phyloP scores from a whole-genome alignment of 371 early-diverging fungal genomes.

The Rhizopus microsporus region DNA sequence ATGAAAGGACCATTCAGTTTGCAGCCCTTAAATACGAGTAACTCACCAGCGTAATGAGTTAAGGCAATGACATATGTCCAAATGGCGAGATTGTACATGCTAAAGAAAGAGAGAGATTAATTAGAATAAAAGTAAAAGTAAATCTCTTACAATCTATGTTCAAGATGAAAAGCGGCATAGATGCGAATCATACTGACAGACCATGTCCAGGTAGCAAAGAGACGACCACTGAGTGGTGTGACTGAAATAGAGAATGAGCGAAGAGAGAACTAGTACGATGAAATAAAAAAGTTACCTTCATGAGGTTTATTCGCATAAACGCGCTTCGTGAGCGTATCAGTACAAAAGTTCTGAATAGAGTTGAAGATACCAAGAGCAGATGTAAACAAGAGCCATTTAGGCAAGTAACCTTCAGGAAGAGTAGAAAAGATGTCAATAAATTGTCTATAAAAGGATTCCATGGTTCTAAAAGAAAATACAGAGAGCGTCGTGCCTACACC shows the following conservation, averaged over 20 bases:
- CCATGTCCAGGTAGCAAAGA: constrained; percentile 84
- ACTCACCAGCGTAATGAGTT: constrained; percentile 69
- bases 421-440: constrained; percentile 42
- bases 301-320: constrained; percentile 68
- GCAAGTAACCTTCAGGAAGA: constrained; percentile 65
- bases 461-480: background rate
- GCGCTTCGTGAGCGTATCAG: constrained; percentile 61
- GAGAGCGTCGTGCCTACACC: too few relatives aligned
- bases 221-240: constrained; percentile 67
- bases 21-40: constrained; percentile 71
- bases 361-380: constrained; percentile 76
- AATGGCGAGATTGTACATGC: constrained; percentile 71
- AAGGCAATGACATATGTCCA: constrained; percentile 76
- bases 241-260: constrained; percentile 39
- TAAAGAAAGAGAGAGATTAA: constrained; percentile 19
- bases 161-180: constrained; percentile 76
- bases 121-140: background rate
- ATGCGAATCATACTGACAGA: constrained; percentile 74
- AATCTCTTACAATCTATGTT: constrained; percentile 62
- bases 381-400: constrained; percentile 70
- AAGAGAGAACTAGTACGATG: background rate
- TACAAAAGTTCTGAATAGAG: constrained; percentile 73
- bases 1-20: constrained; percentile 63
- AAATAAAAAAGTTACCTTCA: constrained; percentile 44
- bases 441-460: background rate